A percentile compares a stretch with the other conserved stretches of the same genome.
phyloP scores from a whole-genome alignment of 179 eudicot genomes.

The Carnegiea gigantea region DNA sequence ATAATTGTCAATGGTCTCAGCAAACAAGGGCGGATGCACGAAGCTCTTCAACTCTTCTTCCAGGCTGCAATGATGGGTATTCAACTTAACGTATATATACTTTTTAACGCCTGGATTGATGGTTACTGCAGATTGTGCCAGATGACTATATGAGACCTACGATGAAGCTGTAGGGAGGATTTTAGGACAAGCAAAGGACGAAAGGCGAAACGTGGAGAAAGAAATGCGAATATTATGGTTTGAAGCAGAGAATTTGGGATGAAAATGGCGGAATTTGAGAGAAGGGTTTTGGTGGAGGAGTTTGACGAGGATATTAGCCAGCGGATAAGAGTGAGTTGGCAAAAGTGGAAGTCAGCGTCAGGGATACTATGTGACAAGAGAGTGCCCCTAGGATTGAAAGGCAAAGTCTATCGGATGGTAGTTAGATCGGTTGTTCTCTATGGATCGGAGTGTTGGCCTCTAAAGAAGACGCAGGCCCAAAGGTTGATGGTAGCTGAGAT shows the following conservation, averaged over 20 bases:
- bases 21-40: conserved; percentile 45
- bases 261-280: conserved; percentile 14
- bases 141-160: conserved; percentile 21
- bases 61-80: conserved; percentile 42
- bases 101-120: conserved; percentile 51
- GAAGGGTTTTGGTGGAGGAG: neutral
- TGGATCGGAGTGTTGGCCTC: no score
- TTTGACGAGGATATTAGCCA: no score
- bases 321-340: no score
- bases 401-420: no score
- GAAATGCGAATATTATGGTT: conserved; percentile 19
- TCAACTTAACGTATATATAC: conserved; percentile 37
- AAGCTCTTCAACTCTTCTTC: conserved; percentile 55
- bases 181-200: neutral
- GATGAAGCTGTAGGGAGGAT: conserved; percentile 40
- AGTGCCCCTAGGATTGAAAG: no score
- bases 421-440: no score
- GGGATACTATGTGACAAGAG: no score
- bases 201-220: conserved; percentile 14
- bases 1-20: conserved; percentile 58
- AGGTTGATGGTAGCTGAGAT: no score
- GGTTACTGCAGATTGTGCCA: conserved; percentile 54
- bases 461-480: no score
- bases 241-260: neutral
- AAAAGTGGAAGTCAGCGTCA: no score